Conservation (phyloP, 106 monocot species). For the Hemerocallis citrina region DNA sequence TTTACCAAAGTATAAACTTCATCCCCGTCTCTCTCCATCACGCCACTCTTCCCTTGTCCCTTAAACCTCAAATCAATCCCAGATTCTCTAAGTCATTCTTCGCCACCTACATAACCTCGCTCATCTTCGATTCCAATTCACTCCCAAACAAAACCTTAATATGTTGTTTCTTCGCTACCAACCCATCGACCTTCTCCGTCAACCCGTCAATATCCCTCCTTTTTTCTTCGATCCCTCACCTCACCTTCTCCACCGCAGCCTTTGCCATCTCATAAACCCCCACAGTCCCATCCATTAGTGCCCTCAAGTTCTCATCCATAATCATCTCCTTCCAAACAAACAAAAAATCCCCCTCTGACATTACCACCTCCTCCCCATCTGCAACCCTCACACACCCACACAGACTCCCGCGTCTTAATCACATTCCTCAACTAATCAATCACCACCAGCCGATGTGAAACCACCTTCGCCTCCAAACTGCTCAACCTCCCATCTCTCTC, state of each 20-base stretch:
- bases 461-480: constrained; percentile 53
- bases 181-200: constrained; percentile 37
- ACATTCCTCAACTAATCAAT: constrained; percentile 69
- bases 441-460: constrained; percentile 54
- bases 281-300: constrained; percentile 38
- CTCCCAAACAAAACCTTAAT: constrained; percentile 79
- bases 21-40: constrained; percentile 30
- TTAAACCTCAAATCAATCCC: constrained; percentile 64
- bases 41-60: constrained; percentile 9
- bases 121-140: constrained; percentile 62
- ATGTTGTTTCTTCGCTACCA: constrained; percentile 78
- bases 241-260: constrained; percentile 54
- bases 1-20: constrained; percentile 92
- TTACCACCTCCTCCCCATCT: constrained; percentile 18
- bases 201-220: constrained; percentile 23
- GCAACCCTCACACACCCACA: constrained; percentile 25
- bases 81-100: constrained; percentile 63
- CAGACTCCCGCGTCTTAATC: constrained; percentile 45
- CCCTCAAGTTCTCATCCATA: constrained; percentile 50
- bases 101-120: constrained; percentile 63
- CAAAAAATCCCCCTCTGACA: constrained; percentile 40
- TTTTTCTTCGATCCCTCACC: constrained; percentile 30
- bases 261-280: constrained; percentile 54
- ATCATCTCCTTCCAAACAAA: constrained; percentile 79
- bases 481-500: constrained; percentile 41